Conservation (phyloP, 768 basidiomycete genomes). For the Boletus speciosus region DNA sequence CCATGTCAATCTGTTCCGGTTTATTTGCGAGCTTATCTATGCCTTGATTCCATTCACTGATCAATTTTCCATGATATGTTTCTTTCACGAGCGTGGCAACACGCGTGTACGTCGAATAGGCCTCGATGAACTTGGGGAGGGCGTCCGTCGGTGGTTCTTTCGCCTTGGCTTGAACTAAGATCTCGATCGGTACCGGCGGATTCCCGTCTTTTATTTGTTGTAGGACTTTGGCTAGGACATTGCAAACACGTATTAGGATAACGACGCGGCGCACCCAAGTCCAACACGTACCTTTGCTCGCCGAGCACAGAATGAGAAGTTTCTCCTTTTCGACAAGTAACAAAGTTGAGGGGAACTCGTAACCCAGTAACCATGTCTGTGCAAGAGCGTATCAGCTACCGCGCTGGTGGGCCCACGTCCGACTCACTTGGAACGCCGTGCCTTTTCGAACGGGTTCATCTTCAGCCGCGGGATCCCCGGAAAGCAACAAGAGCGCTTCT, state of each 20-base stretch:
- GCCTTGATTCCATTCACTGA: constrained; percentile 79
- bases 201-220: constrained; percentile 65
- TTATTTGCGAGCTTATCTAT: constrained; percentile 52
- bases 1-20: constrained; percentile 78
- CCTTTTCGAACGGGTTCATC: constrained; percentile 91
- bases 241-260: constrained; percentile 11
- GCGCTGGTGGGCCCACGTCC: neutral
- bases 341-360: constrained; percentile 95
- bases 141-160: constrained; percentile 78
- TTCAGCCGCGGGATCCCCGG: constrained; percentile 78
- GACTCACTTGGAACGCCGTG: constrained; percentile 81
- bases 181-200: constrained; percentile 63
- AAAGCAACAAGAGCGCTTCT: constrained; percentile 67
- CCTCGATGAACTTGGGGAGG: constrained; percentile 61
- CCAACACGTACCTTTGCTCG: constrained; percentile 69
- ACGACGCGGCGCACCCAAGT: constrained; percentile 1
- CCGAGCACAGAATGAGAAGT: constrained; percentile 77
- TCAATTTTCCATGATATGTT: constrained; percentile 76
- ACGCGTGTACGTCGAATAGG: constrained; percentile 57
- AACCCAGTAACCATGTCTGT: constrained; percentile 95
- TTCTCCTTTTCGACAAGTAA: constrained; percentile 78
- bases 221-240: constrained; percentile 76
- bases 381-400: neutral
- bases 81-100: constrained; percentile 84
- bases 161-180: constrained; percentile 72